Evolutionary conservation across 2,329 filamentous ascomycete genomes (phyloP), one percentile per base, ranked within the genome.

Genomic region (Cytospora paraplurivora): DNA sequence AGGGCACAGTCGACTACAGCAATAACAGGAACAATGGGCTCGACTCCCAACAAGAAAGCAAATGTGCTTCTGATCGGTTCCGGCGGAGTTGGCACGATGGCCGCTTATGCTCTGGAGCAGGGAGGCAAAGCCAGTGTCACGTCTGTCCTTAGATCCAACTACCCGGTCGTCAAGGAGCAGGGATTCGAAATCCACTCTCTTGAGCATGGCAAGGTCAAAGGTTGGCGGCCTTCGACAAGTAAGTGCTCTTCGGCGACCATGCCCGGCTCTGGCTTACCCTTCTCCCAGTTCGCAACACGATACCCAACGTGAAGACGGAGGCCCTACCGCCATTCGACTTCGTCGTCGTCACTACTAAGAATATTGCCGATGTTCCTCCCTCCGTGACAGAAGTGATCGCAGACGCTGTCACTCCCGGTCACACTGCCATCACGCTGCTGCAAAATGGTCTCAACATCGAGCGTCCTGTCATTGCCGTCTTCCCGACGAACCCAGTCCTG

Each of bases 361-460:
- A 85, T 67, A 73, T 84, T 38, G 78, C 84, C 6, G 85, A 87
- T 59, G 70, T 82, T 8, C 73, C 76, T 1, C 84, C 85, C 0
- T 76, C 74, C 0, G 72, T 83, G 0, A 69, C 76, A 47, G 79
- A 83, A 1, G 71, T 86, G 37, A 79, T 87, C 33, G 69, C 71
- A 0, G 81, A 83, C 0, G 84, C 83, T 1, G 73, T 88, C 1
- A 82, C 80, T 0, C 76, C 78, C 0, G 76, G 76, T 1, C 74
- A 79, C 32, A 86, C 85, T 0, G 77, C 77, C 34, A 81, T 88
- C 52, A 76, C 87, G 0, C 77, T 88, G 7, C 74, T 85, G 6
- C 86, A 88, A 66, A 88, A 88, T 68, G 86, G 86, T 0, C 73
- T 88, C n/a, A 85, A 87, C 68, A 88, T 88, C 66, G 84, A 88